Base-by-base conservation (phyloP, 2,329 filamentous ascomycete species). In the Apiospora marii region DNA sequence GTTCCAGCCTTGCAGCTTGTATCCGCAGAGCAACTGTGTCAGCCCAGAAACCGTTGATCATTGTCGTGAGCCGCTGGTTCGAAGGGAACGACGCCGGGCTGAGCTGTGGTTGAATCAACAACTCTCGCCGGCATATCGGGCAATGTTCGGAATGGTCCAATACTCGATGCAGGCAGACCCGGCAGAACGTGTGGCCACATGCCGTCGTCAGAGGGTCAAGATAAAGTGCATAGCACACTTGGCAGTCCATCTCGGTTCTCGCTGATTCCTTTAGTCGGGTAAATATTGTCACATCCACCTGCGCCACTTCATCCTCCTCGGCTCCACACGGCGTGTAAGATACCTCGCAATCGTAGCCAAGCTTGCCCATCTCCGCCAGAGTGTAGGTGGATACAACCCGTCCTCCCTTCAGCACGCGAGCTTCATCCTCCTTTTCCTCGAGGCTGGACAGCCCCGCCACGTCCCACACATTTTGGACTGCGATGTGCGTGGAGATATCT, bases 131-230 rank as follows among this genome's bases (percentile, higher is more conserved):
- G 79, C 95, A 98, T 19, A 95, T 88, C 0, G 95, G 95, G 78
- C 95, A 98, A 71, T 93, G 87, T 72, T 90, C 88, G 1, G 93
- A 92, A 79, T 96, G 92, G 77, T 96, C 93, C 73, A 97, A 85
- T 8, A 93, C 90, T 67, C 93, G 90, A 72, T 91, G 89, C 30
- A 98, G 85, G 80, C 95, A 98, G 73, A 89, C 88, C 27, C 93
- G 91, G 81, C 95, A 98, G 78, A 96, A 96, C 0, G 94, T 98
- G 81, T 98, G 95, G 1, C 95, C 95, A 78, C 95, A 98, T 1
- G 90, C 87, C 0, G 94, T 97, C 0, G 95, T 98, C 70, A 95
- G 85, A 0, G 95, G 94, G 74, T 97, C 93, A 73, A 94, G 85
- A 80, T 96, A 93, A 30, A 97, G 82, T 53, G 91, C 89, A 81